Evolutionary conservation across 2,329 filamentous ascomycete species (phyloP).

Genomic region (Diaporthe ilicicola): DNA sequence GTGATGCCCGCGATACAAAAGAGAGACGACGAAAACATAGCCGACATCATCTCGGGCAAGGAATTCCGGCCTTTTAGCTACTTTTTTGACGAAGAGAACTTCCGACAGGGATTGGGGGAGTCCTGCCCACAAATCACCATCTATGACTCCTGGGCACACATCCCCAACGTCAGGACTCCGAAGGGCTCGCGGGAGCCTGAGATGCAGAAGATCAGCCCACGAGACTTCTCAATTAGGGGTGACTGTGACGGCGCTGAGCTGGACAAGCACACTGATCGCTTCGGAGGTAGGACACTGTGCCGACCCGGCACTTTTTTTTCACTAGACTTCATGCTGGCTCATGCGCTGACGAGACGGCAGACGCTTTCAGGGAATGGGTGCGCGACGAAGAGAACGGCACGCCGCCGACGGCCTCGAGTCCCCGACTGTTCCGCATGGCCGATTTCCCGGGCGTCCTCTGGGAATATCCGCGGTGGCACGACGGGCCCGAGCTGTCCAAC

Average conservation of each 20-base stretch:
- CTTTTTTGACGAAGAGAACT: constrained; percentile 57
- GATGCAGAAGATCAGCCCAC: constrained; percentile 51
- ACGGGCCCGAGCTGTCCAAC: constrained; percentile 55
- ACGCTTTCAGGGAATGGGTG: constrained; percentile 42
- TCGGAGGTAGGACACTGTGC: constrained; percentile 37
- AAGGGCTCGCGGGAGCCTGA: constrained; percentile 36
- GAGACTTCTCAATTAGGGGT: constrained; percentile 46
- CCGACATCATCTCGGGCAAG: constrained; percentile 50
- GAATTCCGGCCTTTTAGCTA: constrained; percentile 49
- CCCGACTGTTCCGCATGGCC: constrained; percentile 50
- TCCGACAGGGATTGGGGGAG: constrained; percentile 46
- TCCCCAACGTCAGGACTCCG: constrained; percentile 44
- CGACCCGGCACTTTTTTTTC: fast-evolving
- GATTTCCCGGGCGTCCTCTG: constrained; percentile 51
- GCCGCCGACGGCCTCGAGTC: constrained; percentile 37
- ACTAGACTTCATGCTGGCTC: not conserved
- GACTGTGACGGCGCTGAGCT: constrained; percentile 51
- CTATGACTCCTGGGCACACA: constrained; percentile 47
- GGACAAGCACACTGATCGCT: constrained; percentile 51
- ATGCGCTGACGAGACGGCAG: constrained; percentile 35
- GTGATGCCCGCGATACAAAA: constrained; percentile 55
- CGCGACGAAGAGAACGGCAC: constrained; percentile 37
- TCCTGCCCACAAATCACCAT: constrained; percentile 54
- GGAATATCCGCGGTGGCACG: constrained; percentile 56
- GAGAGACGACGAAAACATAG: constrained; percentile 50